Evolutionary conservation across 257 asterid species (phyloP), one percentile per base, ranked within the genome.

Genomic region (Solanum piurae): DNA sequence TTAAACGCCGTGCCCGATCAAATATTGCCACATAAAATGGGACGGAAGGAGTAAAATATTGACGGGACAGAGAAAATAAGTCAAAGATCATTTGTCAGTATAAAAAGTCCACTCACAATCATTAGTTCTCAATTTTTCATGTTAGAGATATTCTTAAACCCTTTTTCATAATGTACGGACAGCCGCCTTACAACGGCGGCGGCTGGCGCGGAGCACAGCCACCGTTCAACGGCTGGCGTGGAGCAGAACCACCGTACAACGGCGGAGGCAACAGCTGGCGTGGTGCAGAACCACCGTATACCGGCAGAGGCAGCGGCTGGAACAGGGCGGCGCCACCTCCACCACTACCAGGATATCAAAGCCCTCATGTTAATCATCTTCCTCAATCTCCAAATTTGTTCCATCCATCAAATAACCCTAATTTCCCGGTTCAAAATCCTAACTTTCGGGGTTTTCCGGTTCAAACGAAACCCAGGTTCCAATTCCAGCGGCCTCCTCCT

Each of bases 291-390:
- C 83, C 40, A 7, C 87, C 82, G 58, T 12, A 33, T 40, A 69
- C 23, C n/a, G 79, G 69, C 68, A 91, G 88, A 87, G 90, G 91
- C 93, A 85, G 89, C 92, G 88, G 87, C 86, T 89, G 93, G 77
- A 14, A 33, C 31, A 84, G 93, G 46, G 38, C 37, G 73, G 90
- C 69, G 25, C 55, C 21, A 29, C 91, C 72, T 1, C 86, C 91
- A 92, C 55, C 92, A 86, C 83, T 49, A 85, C 52, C 13, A 14
- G 76, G 77, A 13, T 71, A 6, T 9, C 95, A 93, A 87, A 92
- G 90, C 91, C 95, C 95, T 58, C 86, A 73, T 74, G 80, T 40
- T 27, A 69, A 60, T 27, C 52, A 37, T 80, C 52, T 2, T 52
- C 60, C 40, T 34, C 92, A 90, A 58, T 87, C 72, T 29, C 89